Base-by-base conservation (phyloP, 2,329 filamentous ascomycete genomes). In the Periglandula ipomoeae region DNA sequence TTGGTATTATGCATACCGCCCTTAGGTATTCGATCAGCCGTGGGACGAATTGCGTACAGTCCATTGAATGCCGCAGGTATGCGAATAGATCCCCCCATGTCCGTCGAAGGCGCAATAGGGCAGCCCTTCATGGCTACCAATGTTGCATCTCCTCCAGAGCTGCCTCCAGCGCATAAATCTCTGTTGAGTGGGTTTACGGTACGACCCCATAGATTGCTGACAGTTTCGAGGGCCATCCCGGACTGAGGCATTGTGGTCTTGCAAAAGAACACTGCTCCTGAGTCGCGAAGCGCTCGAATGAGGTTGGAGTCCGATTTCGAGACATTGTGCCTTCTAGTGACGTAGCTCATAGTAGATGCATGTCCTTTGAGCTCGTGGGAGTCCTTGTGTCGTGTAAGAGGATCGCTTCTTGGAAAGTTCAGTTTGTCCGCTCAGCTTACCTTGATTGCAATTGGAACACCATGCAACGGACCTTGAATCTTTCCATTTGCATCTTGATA, bases 211-310 rank as follows among this genome's bases (percentile, higher is more conserved):
- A 82, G 61, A 53, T 85, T 82, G 52, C 81, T 82, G 34, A 75
- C 70, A 2, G 71, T 75, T 54, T 84, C 81, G 26, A 78, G 59
- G 5, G 68, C 67, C 50, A 67, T 67, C 50, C 77, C 60, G 1
- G 70, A 72, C 52, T 79, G 75, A 1, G 82, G 81, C 7, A 84
- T 71, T 49, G 83, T 85, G 0, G 83, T 85, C 61, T 85, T 86
- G 54, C 77, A 74, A 56, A 83, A 80, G n/a, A 84, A 65, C 0
- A 87, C 71, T 1, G 83, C 83, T n/a, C 84, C 84, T 0, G 80
- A 69, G 17, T 71, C 69, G 23, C 77, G 65, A 4, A 87, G 63
- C 1, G 84, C 66, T 8, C 76, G 70, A 0, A 85, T 76, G 6
- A 85, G 65, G 0, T 74, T 70, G 0, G 78, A 72, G 58, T 56